Evolutionary conservation across 2,329 filamentous ascomycete species (phyloP), one percentile per base, ranked within the genome.

Genomic region (Ascochyta viciae-villosae): DNA sequence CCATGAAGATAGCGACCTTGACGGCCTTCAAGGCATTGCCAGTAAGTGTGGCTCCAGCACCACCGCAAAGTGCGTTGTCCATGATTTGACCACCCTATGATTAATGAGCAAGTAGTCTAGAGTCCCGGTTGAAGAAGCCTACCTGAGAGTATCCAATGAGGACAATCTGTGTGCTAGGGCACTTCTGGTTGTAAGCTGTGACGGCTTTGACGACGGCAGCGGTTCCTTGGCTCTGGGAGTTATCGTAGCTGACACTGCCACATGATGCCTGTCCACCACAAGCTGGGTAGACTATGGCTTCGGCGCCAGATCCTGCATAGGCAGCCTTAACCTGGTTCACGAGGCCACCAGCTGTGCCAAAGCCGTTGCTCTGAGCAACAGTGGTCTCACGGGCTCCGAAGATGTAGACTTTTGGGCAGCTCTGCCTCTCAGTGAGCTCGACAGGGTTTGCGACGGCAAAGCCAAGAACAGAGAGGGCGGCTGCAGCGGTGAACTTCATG

Each of bases 1-100:
- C 87, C 81, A 88, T 84, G 69, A 88, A 84, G 62, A 89, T 87
- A 13, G 82, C 85, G 0, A 84, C 87, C 72, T 87, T 87, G 63
- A 89, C 82, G 67, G 82, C 81, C 3, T 73, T 75, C 7, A 86
- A 73, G 3, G 84, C 83, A 6, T 76, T 76, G 4, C 80, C 77
- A 8, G 79, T 78, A 6, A 82, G 80, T 45, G 78, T 80, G 22
- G 73, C 67, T 46, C 83, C 72, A 8, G 53, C 81, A 26, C 85
- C 85, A 13, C 85, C 85, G 64, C 85, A 87, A 37, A 87, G 74
- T 6, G 84, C 85, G 61, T 86, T 83, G 61, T 88, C 85, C 71
- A 85, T 82, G 62, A 88, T 87, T 74, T 88, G 83, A 38, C 82
- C 84, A 41, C 85, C 85, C 81, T 86, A 24, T 2, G 1, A n/a